Evolutionary conservation across 2,329 filamentous ascomycete genomes (phyloP).

Genomic region (Didymella glomerata): DNA sequence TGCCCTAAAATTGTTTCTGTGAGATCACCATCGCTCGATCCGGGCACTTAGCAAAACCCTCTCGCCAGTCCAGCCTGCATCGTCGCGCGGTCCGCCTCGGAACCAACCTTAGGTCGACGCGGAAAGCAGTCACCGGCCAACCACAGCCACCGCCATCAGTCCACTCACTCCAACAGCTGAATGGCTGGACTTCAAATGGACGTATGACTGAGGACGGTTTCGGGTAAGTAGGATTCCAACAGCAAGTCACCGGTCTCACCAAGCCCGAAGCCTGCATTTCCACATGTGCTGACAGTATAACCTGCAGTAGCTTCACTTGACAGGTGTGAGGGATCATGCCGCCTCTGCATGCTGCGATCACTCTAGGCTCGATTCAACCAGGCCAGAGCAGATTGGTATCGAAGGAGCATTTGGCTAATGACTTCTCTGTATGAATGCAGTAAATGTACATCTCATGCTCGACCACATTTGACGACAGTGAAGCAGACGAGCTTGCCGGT

Average conservation of each 20-base stretch:
- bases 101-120: constrained; percentile 4
- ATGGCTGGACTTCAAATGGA: constrained; percentile 8
- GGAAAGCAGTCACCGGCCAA: constrained; percentile 23
- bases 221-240: constrained; percentile 23
- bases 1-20: not conserved
- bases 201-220: constrained; percentile 8
- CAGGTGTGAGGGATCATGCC: constrained; percentile 20
- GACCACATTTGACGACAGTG: not conserved
- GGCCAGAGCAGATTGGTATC: not conserved
- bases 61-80: constrained; percentile 3
- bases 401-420: constrained; percentile 7
- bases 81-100: constrained; percentile 9
- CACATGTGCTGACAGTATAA: constrained; percentile 30
- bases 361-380: constrained; percentile 3
- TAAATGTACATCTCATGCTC: not conserved
- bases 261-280: constrained; percentile 31
- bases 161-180: constrained; percentile 18
- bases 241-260: constrained; percentile 33
- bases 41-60: not conserved
- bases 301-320: constrained; percentile 34
- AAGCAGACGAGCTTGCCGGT: not conserved
- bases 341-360: constrained; percentile 11
- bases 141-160: constrained; percentile 22
- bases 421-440: not conserved
- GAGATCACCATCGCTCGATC: not conserved